Evolutionary conservation across 2,329 filamentous ascomycete species (phyloP).

Genomic region (Zasmidium cellare): DNA sequence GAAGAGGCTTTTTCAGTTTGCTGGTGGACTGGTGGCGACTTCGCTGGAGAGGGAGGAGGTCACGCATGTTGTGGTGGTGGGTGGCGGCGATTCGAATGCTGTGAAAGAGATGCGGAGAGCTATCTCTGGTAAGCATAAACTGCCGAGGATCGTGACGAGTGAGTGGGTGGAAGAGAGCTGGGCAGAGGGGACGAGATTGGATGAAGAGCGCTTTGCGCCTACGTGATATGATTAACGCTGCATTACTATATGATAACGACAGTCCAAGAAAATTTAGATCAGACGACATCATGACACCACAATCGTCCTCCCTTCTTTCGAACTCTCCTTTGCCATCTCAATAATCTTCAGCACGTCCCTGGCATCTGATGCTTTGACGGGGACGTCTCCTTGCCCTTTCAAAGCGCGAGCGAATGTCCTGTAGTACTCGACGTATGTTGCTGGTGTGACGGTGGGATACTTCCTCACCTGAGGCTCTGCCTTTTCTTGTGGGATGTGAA

Average conservation of each 20-base stretch:
- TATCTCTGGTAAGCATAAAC: constrained; percentile 31
- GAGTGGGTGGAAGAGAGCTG: constrained; percentile 81
- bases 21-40: constrained; percentile 60
- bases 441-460: constrained; percentile 61
- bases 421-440: constrained; percentile 71
- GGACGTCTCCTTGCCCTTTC: constrained; percentile 52
- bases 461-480: constrained; percentile 46
- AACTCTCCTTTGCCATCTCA: constrained; percentile 57
- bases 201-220: constrained; percentile 61
- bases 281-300: not conserved
- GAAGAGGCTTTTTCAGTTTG: constrained; percentile 57
- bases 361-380: constrained; percentile 56
- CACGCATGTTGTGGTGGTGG: constrained; percentile 70
- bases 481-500: constrained; percentile 48
- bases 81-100: constrained; percentile 44
- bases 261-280: not conserved
- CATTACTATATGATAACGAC: not conserved
- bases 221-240: not conserved
- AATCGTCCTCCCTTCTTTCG: constrained; percentile 50
- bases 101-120: constrained; percentile 23
- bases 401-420: constrained; percentile 54
- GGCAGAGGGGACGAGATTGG: constrained; percentile 73
- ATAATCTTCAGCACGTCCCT: constrained; percentile 57
- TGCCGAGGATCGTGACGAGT: constrained; percentile 69
- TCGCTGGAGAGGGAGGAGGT: constrained; percentile 54